Base-by-base conservation (phyloP, 108 stramenopile genomes). In the Seminavis robusta region DNA sequence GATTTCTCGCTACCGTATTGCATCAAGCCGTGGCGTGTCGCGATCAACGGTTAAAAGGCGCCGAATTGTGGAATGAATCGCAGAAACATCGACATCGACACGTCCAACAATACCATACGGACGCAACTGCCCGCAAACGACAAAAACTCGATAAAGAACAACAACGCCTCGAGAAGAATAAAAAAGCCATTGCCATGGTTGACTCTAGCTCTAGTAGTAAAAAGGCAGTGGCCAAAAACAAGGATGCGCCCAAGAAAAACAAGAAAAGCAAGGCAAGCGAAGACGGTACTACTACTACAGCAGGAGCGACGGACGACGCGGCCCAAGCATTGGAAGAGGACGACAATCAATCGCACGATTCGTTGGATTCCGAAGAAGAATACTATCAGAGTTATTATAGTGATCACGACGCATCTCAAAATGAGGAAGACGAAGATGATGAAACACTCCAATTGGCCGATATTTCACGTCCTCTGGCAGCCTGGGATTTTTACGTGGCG, bases 21-120 rank as follows among this genome's bases (percentile, higher is more conserved):
- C 78, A 81, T 29, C 91, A 92, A 56, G 81, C 79, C 28, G 56
- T 77, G 33, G 86, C 76, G 15, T 92, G 91, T 71, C 87, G 91
- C 2, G 85, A 88, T 61, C 83, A 78, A 33, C 61, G 91, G 28
- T 53, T 92, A 25, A 78, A 86, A 59, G 91, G 91, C 11, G 63
- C 73, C 23, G 81, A 86, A 44, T 36, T 81, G 52, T 33, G 58
- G 4, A 33, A 68, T 20, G 68, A 67, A 21, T 80, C 85, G 23
- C 52, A 66, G 0, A 50, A 57, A 30, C 52, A 52, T 3, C 62
- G 83, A 13, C 70, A 70, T 54, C 73, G 78, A 43, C 83, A 86
- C 59, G 41, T 69, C 2, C 52, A 70, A 23, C 73, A 86, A 46
- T 57, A 75, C 47, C 23, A 63, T 13, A 65, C 44, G 1, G 73